A percentile compares a stretch with the other conserved stretches of the same genome.
These are phyloP conservation scores for Salvia sclarea DNA, from an alignment of 305 asterid genomes.

Conservation along the genomic window DNA sequence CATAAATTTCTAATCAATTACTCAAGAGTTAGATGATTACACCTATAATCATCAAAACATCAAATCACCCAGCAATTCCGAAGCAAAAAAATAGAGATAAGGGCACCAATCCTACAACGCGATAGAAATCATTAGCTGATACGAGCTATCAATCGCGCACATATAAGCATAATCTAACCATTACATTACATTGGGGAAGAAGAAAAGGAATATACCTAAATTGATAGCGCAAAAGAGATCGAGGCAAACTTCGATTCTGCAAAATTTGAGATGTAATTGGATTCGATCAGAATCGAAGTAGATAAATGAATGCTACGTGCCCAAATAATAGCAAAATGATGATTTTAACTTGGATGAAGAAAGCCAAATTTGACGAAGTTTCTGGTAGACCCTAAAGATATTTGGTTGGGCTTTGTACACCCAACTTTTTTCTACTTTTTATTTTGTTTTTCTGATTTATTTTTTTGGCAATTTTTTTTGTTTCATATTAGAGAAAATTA, in stretches of 20 bases:
- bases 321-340: not conserved
- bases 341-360: not conserved
- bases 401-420: not conserved
- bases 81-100: not conserved
- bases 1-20: not conserved
- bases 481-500: too few species aligned
- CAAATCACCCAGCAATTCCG: not conserved
- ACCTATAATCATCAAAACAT: constrained; percentile 2
- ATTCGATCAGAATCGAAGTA: constrained; percentile 16
- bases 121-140: not conserved
- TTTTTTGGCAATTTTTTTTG: too few species aligned
- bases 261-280: not conserved
- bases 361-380: not conserved
- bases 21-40: not conserved
- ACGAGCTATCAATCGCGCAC: not conserved
- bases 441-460: too few species aligned
- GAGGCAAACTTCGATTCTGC: constrained; percentile 1
- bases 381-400: not conserved
- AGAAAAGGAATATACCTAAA: constrained; percentile 1
- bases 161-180: not conserved
- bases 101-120: not conserved
- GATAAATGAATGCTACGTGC: not conserved
- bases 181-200: not conserved
- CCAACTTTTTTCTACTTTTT: too few species aligned
- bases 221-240: not conserved